phyloP scores from a whole-genome alignment of 306 rosid species.

The Ochetophila trinervis region DNA sequence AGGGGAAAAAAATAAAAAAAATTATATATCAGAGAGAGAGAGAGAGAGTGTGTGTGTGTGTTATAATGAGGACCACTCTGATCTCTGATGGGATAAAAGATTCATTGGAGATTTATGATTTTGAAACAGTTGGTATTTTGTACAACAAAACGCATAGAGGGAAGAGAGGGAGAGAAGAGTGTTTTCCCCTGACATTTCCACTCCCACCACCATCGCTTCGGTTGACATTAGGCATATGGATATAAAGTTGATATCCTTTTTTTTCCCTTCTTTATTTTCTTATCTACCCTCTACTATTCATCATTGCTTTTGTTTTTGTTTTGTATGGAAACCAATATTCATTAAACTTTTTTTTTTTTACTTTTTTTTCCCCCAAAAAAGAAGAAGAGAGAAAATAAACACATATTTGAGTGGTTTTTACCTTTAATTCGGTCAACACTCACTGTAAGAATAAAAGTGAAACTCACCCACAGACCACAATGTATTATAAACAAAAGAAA shows the following conservation, averaged over 20 bases:
- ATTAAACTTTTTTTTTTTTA: too few species aligned
- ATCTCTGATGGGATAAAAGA: conserved; percentile 6
- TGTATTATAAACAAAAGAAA: too few species aligned
- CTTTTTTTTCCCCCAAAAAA: too few species aligned
- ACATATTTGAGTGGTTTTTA: too few species aligned
- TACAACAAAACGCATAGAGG: conserved; percentile 1
- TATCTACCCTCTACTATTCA: conserved; percentile 1
- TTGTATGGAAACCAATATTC: neutral
- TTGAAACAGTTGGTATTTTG: conserved; percentile 22
- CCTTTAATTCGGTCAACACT: too few species aligned
- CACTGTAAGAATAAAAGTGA: too few species aligned
- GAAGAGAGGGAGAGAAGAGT: neutral
- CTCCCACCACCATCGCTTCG: conserved; percentile 29
- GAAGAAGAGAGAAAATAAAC: too few species aligned
- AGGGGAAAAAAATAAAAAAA: neutral
- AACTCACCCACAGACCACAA: too few species aligned
- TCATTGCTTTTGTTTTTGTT: conserved; percentile 17
- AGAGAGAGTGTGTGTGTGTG: neutral
- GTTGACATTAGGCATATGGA: conserved; percentile 33
- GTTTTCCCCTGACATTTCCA: conserved; percentile 26
- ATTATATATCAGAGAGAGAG: too few species aligned
- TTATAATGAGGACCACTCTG: conserved; percentile 36
- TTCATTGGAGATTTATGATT: conserved; percentile 10
- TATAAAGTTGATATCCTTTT: conserved; percentile 19
- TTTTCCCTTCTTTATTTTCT: neutral